Evolutionary conservation across 2,329 filamentous ascomycete species (phyloP), one percentile per base, ranked within the genome.

Genomic region (Hymenoscyphus albidus): DNA sequence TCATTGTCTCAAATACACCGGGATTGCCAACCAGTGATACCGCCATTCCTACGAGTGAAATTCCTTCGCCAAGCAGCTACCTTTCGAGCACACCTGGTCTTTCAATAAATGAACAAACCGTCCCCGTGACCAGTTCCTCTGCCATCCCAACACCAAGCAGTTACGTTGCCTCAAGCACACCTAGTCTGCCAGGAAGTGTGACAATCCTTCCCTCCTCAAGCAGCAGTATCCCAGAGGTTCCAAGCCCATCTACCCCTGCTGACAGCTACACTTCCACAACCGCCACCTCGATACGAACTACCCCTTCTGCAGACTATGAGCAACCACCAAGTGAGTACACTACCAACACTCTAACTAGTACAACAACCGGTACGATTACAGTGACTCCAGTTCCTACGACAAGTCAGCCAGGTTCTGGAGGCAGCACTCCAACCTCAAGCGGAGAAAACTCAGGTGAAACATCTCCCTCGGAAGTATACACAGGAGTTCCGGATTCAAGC

Each of bases 361-460:
- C 55, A 35, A 57, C 55, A 27, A 57, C 55, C 44, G n/a, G 27
- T 44, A 60, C 40, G 16, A 51, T 22, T 27, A 60, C 58, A 4
- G 31, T 60, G 22, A 60, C 58, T n/a, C 58, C 58, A 31, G 57
- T 40, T 40, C 14, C 18, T 16, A 38, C 57, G 2, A 40, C 57
- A 40, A 39, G 18, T 42, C 18, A 51, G 44, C 44, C 57, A 38
- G 18, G 38, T 35, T 27, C n/a, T 7, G 38, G 38, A 59, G n/a
- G 18, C 31, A 39, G 14, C 16, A 18, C 31, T 59, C 57, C 59
- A 35, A 27, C 59, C 27, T 61, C 40, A 13, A 44, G 22, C 16
- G 12, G 14, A 5, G 27, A 54, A 14, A 61, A 51, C 5, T 61
- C 59, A 18, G 59, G 40, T 42, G 40, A 16, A 16, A 51, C 6